Conservation (phyloP, 768 basidiomycete genomes). For the Suillus brevipes region DNA sequence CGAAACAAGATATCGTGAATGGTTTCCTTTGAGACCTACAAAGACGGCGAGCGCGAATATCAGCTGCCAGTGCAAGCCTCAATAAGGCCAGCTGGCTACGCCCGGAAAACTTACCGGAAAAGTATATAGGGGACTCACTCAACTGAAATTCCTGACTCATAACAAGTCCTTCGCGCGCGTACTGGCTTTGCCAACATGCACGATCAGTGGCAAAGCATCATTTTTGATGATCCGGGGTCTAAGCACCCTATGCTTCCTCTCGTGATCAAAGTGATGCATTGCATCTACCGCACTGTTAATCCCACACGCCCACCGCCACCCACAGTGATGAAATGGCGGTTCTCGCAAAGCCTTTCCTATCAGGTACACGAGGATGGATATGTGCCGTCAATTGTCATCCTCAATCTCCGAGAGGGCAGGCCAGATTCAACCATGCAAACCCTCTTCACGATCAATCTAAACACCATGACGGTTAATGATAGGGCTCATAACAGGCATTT, state of each 20-base stretch:
- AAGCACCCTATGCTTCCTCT: constrained; percentile 9
- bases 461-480: constrained; percentile 5
- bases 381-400: constrained; percentile 8
- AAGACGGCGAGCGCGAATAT: background rate
- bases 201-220: constrained; percentile 20
- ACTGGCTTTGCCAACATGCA: background rate
- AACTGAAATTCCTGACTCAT: background rate
- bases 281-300: background rate
- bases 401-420: constrained; percentile 8
- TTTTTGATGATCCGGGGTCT: constrained; percentile 14
- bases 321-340: background rate
- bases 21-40: background rate
- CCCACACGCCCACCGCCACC: background rate
- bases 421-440: constrained; percentile 1
- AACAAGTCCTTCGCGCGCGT: background rate
- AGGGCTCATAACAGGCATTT: background rate
- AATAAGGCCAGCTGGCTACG: background rate
- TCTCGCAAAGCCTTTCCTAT: constrained; percentile 8
- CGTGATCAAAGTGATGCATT: background rate
- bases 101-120: background rate
- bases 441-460: constrained; percentile 11
- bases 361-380: background rate
- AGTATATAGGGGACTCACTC: background rate
- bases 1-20: background rate
- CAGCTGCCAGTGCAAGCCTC: background rate